phyloP scores from a whole-genome alignment of 441 rosid genomes.

The Cnidoscolus chayamansa region DNA sequence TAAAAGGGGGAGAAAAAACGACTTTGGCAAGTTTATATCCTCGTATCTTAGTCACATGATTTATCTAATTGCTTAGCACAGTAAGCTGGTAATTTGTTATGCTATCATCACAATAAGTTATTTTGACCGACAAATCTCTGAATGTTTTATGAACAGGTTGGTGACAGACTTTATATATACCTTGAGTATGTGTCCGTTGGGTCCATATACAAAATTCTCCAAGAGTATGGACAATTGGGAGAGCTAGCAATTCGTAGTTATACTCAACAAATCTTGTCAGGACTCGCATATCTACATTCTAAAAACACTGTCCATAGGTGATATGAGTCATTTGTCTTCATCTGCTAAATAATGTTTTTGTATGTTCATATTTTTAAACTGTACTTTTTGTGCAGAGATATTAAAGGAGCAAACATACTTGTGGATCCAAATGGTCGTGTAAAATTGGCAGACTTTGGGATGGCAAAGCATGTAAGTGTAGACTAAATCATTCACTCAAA shows the following conservation, averaged over 20 bases:
- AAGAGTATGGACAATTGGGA: conserved; percentile 86
- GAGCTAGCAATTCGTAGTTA: conserved; percentile 90
- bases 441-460: conserved; percentile 97
- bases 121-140: conserved; percentile 7
- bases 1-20: no score
- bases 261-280: conserved; percentile 93
- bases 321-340: conserved; percentile 30
- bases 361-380: neutral
- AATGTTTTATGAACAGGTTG: conserved; percentile 49
- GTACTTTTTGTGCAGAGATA: conserved; percentile 58
- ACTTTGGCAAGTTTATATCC: no score
- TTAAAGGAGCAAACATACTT: conserved; percentile 96
- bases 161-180: conserved; percentile 85
- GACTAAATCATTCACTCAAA: conserved; percentile 4
- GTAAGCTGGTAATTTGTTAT: neutral
- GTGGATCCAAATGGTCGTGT: conserved; percentile 95
- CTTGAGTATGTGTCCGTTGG: conserved; percentile 98
- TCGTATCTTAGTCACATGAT: neutral
- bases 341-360: neutral
- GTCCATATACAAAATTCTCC: conserved; percentile 92
- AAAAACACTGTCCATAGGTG: conserved; percentile 90
- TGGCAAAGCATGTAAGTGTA: conserved; percentile 94
- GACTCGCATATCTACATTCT: conserved; percentile 84
- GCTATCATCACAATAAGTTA: conserved; percentile 38
- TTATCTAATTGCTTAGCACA: neutral